These are phyloP conservation scores for Kwoniella pini DNA, from an alignment of 768 basidiomycete species.

Conservation along the genomic window DNA sequence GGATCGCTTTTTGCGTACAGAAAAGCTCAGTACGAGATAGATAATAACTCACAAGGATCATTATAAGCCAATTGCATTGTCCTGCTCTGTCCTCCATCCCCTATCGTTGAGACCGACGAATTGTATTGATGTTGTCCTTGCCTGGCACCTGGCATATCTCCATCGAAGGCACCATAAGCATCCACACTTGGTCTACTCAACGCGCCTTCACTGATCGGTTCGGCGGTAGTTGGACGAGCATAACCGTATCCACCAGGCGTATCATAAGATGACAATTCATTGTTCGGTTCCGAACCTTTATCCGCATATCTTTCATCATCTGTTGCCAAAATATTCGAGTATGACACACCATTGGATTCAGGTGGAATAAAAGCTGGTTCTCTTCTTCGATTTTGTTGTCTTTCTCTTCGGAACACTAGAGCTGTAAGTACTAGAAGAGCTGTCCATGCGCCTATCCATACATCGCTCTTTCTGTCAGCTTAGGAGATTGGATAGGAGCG, in stretches of 20 bases:
- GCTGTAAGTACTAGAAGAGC: constrained; percentile 68
- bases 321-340: constrained; percentile 20
- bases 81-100: constrained; percentile 66
- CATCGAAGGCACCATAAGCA: constrained; percentile 85
- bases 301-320: constrained; percentile 41
- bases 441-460: constrained; percentile 75
- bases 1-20: no score
- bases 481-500: no score
- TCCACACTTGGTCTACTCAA: constrained; percentile 65
- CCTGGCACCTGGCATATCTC: constrained; percentile 78
- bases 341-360: constrained; percentile 26
- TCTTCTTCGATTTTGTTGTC: constrained; percentile 56
- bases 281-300: constrained; percentile 28
- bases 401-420: constrained; percentile 73
- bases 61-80: constrained; percentile 75
- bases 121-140: constrained; percentile 42
- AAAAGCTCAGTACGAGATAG: not conserved
- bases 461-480: no score
- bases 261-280: not conserved
- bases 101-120: constrained; percentile 44
- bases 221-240: not conserved
- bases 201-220: not conserved
- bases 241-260: constrained; percentile 3
- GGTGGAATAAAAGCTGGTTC: constrained; percentile 79
- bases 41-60: constrained; percentile 46